A percentile compares a stretch with the other conserved stretches of the same genome.
These are phyloP conservation scores for Xylaria polymorpha DNA, from an alignment of 2,329 filamentous ascomycete species.

Conservation along the genomic window DNA sequence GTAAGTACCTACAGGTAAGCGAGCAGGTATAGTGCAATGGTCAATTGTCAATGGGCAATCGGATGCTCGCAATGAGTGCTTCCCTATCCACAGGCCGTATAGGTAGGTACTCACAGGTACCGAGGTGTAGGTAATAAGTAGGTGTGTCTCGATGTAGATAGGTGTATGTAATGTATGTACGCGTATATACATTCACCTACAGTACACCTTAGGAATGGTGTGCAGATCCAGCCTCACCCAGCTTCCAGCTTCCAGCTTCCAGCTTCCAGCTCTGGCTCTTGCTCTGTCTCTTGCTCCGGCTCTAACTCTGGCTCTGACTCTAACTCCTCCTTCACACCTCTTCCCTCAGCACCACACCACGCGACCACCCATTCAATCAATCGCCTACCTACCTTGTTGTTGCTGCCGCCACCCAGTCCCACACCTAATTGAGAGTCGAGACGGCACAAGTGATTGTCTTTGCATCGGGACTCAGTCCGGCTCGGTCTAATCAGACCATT, in stretches of 20 bases:
- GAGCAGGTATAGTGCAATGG: not conserved
- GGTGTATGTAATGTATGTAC: not conserved
- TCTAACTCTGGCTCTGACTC: not conserved
- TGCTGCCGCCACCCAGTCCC: not conserved
- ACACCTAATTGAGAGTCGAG: conserved; percentile 1
- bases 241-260: not conserved
- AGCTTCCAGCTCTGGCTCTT: not conserved
- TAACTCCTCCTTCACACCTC: not conserved
- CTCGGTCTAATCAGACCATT: not conserved
- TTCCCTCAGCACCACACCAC: conserved; percentile 1
- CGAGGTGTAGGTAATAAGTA: not conserved
- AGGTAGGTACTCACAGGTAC: no score
- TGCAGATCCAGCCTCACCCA: conserved; percentile 11
- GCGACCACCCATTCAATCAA: not conserved
- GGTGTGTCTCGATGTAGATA: not conserved
- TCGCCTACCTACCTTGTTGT: not conserved
- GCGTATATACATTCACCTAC: no score
- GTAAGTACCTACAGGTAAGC: not conserved
- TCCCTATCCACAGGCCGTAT: no score
- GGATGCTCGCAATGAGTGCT: not conserved
- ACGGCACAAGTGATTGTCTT: not conserved
- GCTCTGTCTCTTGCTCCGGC: not conserved
- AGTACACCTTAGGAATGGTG: not conserved
- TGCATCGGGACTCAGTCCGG: conserved; percentile 1
- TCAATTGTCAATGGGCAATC: not conserved